Base-by-base conservation (phyloP, 108 stramenopile genomes). In the Cyclostephanos invisitatus region DNA sequence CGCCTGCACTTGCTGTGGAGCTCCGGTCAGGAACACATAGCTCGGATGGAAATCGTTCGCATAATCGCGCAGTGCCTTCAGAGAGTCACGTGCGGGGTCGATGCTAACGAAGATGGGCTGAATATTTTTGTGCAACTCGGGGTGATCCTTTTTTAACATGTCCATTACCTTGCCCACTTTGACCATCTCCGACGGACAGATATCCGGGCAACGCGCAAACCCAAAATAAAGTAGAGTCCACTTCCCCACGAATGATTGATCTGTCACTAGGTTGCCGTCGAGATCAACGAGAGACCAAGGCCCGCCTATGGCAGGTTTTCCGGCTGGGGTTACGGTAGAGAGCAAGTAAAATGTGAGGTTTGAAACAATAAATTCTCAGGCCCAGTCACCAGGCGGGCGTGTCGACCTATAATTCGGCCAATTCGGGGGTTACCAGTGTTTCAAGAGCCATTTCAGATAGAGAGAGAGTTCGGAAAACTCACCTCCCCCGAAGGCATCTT, bases 131-230 rank as follows among this genome's bases (percentile, higher is more conserved):
- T 84, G 86, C 27, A 90, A 53, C 46, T 91, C 67, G 0, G 88
- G 90, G 62, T 90, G 77, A 35, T 88, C 77, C 76, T 91, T 90
- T 57, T 90, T 87, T 12, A 97, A 84, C 56, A 68, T 81, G 73
- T 97, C 95, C 84, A 99, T 89, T 14, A 99, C 92, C 37, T 95
- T 85, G 17, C 92, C 96, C 12, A 99, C 76, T 83, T 99, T 99
- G 48, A 98, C 86, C 86, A 99, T 96, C 88, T 99, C 99, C 2
- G 97, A 93, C 8, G 99, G 99, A 62, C 99, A 99, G 78, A 99
- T 99, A 73, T 99, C 99, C 29, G 99, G 99, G 81, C 99, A 99
- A 37, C 96, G 94, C 24, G 97, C 97, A 83, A 99, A 99, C 54
- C 99, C 99, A 81, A 99, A 99, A 85, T 99, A 99, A 7, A 99